These are phyloP conservation scores for Populus tomentosa DNA, from an alignment of 441 rosid species.

Conservation along the genomic window DNA sequence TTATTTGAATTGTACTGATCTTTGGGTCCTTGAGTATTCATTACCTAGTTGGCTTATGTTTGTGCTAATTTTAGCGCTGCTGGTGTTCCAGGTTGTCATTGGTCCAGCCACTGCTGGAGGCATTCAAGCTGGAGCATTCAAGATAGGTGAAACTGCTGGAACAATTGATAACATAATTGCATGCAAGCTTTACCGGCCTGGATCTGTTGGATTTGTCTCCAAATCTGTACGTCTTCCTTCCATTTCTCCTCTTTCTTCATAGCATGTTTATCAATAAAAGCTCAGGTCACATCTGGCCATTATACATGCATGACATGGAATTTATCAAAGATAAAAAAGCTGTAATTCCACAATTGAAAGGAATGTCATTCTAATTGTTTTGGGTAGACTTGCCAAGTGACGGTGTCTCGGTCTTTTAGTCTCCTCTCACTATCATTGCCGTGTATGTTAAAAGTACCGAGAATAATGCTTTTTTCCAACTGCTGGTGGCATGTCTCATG, in stretches of 20 bases:
- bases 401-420: not conserved
- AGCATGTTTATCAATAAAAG: not conserved
- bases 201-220: conserved; percentile 96
- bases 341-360: not conserved
- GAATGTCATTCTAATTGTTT: not conserved
- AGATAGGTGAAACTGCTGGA: conserved; percentile 98
- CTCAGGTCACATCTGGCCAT: not conserved
- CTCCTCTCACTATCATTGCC: not conserved
- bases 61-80: conserved; percentile 14
- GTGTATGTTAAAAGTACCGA: conserved; percentile 3
- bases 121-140: conserved; percentile 96
- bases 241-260: conserved; percentile 3
- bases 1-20: conserved; percentile 13
- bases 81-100: conserved; percentile 69
- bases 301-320: conserved; percentile 2
- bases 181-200: conserved; percentile 93
- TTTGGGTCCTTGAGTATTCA: not conserved
- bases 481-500: conserved; percentile 97
- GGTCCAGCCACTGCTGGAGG: conserved; percentile 99
- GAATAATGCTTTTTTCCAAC: conserved; percentile 8
- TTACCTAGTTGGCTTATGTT: not conserved
- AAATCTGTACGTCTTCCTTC: conserved; percentile 69
- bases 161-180: conserved; percentile 88
- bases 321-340: not conserved
- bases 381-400: not conserved